A percentile compares a stretch with the other conserved stretches of the same genome.
Evolutionary conservation across 805 yeast species (phyloP).

Genomic region (Candida stauntonica): DNA sequence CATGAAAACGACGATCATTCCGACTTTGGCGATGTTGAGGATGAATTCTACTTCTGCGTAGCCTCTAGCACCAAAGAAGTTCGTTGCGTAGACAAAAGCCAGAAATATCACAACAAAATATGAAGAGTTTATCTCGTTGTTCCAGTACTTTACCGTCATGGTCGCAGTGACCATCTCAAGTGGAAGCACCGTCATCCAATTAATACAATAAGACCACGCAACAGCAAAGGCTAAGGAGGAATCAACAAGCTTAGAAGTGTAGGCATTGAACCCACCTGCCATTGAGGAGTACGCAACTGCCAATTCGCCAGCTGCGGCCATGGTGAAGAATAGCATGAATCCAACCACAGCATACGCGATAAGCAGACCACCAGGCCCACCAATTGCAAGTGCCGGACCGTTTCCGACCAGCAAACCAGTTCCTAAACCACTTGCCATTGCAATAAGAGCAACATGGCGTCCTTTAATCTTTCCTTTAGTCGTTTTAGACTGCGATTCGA

Average conservation of each 20-base stretch:
- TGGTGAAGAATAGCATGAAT: constrained; percentile 51
- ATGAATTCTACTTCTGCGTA: constrained; percentile 63
- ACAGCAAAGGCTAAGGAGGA: constrained; percentile 55
- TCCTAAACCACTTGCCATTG: constrained; percentile 77
- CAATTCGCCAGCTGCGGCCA: constrained; percentile 63
- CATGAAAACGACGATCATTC: constrained; percentile 56
- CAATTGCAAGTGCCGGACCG: constrained; percentile 41
- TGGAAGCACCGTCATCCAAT: constrained; percentile 60
- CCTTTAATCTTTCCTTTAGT: constrained; percentile 3
- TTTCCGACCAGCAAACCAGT: constrained; percentile 63
- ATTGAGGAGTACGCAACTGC: constrained; percentile 55
- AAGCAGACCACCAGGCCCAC: constrained; percentile 46
- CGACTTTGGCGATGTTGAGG: constrained; percentile 60
- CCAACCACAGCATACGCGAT: constrained; percentile 58
- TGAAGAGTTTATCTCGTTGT: constrained; percentile 47
- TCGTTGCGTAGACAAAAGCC: constrained; percentile 36
- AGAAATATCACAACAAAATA: constrained; percentile 53
- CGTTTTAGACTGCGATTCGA: background rate
- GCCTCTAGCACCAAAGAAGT: constrained; percentile 50
- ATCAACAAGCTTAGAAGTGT: constrained; percentile 51
- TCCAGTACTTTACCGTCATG: constrained; percentile 59
- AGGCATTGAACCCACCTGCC: constrained; percentile 61
- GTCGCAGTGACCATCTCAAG: constrained; percentile 63
- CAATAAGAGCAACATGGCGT: constrained; percentile 41
- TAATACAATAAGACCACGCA: constrained; percentile 59